phyloP scores from a whole-genome alignment of 1,284 basidiomycete genomes.

The Malassezia furfur region DNA sequence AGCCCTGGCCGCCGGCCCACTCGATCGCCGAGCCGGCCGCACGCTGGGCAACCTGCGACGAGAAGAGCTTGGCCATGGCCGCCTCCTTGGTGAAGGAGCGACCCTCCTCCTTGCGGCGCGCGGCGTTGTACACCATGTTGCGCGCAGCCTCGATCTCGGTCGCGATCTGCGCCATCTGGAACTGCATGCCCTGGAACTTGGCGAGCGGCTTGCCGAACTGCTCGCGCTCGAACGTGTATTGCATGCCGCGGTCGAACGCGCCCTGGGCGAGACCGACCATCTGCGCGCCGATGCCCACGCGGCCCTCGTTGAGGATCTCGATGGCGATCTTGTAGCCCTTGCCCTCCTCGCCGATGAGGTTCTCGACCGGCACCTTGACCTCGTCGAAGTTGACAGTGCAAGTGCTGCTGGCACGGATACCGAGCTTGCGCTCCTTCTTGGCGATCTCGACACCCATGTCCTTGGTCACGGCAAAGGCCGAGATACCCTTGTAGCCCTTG shows the following conservation, averaged over 20 bases:
- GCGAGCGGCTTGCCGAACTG: slow-evolving; percentile 87
- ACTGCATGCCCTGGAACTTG: slow-evolving; percentile 81
- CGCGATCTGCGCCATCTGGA: slow-evolving; percentile 78
- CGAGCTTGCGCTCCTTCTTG: slow-evolving; percentile 98
- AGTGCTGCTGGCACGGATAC: slow-evolving; percentile 91
- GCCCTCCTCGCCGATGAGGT: slow-evolving; percentile 84
- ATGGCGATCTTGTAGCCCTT: slow-evolving; percentile 93
- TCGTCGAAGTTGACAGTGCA: slow-evolving; percentile 95
- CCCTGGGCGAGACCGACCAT: slow-evolving; percentile 86
- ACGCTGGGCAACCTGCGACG: slow-evolving; percentile 76
- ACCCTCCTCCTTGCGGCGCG: slow-evolving; percentile 82
- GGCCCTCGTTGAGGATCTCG: slow-evolving; percentile 92
- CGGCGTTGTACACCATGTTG: slow-evolving; percentile 90
- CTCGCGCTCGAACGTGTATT: slow-evolving; percentile 82
- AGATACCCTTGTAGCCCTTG: slow-evolving; percentile 98
- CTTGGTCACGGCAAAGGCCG: slow-evolving; percentile 89
- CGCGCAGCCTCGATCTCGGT: slow-evolving; percentile 86
- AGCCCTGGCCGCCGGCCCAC: slow-evolving; percentile 91
- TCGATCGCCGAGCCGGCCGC: slow-evolving; percentile 85
- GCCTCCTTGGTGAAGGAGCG: slow-evolving; percentile 86
- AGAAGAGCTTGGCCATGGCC: slow-evolving; percentile 81
- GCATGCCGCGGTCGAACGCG: slow-evolving; percentile 83
- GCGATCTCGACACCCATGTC: slow-evolving; percentile 95
- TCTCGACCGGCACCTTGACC: slow-evolving; percentile 79
- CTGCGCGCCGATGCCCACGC: slow-evolving; percentile 86